These are phyloP conservation scores for Psidium guajava DNA, from an alignment of 345 rosid species.

Conservation along the genomic window DNA sequence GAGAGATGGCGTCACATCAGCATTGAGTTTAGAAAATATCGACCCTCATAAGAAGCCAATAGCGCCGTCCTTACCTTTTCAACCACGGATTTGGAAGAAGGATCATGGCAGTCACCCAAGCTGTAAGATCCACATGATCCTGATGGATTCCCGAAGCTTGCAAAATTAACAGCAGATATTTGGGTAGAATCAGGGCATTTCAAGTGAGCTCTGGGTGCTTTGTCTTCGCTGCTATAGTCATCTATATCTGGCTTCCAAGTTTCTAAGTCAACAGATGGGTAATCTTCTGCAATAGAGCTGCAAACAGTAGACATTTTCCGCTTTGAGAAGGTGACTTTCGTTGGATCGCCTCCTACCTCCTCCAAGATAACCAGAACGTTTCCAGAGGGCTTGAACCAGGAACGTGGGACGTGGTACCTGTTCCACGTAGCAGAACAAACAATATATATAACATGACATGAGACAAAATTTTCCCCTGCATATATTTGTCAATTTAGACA, in stretches of 20 bases:
- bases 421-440: background rate
- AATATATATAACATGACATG: background rate
- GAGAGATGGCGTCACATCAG: background rate
- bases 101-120: constrained; percentile 47
- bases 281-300: constrained; percentile 26
- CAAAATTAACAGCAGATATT: constrained; percentile 36
- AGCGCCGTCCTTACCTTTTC: constrained; percentile 24
- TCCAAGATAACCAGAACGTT: constrained; percentile 77
- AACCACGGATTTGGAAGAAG: constrained; percentile 23
- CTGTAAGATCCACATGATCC: constrained; percentile 46
- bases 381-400: constrained; percentile 90
- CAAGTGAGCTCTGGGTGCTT: constrained; percentile 18
- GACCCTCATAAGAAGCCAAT: background rate
- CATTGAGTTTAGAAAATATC: background rate
- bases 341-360: constrained; percentile 87
- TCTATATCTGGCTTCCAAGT: constrained; percentile 2
- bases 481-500: background rate
- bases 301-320: constrained; percentile 38
- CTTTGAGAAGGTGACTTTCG: constrained; percentile 47
- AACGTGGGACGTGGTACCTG: constrained; percentile 93
- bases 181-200: constrained; percentile 23
- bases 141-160: constrained; percentile 52
- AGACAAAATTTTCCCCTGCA: background rate
- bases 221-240: background rate
- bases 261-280: constrained; percentile 14